Evolutionary conservation across 768 basidiomycete genomes (phyloP).

Genomic region (Boletus sp.): DNA sequence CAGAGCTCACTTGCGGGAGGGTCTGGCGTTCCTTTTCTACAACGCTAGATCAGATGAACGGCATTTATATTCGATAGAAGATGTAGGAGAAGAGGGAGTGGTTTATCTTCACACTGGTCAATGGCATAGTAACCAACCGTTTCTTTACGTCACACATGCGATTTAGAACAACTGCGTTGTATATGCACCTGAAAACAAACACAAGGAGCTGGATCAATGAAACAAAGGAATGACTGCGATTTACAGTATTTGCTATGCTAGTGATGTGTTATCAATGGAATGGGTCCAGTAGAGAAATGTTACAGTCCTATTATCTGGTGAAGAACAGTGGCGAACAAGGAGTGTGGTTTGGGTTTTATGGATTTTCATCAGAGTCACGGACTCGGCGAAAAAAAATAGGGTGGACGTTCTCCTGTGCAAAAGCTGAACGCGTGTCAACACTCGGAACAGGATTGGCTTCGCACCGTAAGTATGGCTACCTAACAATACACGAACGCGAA

Average conservation of each 20-base stretch:
- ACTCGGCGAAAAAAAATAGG: conserved; percentile 14
- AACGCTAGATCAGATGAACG: conserved; percentile 3
- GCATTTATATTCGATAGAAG: conserved; percentile 1
- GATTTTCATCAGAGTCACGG: conserved; percentile 26
- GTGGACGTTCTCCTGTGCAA: conserved; percentile 9
- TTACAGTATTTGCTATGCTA: conserved; percentile 29
- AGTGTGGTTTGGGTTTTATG: conserved; percentile 23
- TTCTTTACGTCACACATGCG: conserved; percentile 12
- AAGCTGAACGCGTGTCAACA: conserved; percentile 23
- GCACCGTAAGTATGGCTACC: conserved; percentile 46
- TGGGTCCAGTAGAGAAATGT: conserved; percentile 17
- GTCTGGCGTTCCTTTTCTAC: conserved; percentile 26
- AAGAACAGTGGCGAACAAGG: conserved; percentile 13
- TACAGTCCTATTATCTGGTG: conserved; percentile 28
- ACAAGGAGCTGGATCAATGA: conserved; percentile 5
- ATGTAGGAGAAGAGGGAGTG: not conserved
- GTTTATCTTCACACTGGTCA: not conserved
- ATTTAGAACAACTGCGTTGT: conserved; percentile 12
- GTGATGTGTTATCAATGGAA: conserved; percentile 17
- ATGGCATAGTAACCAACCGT: conserved; percentile 5
- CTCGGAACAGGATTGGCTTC: conserved; percentile 27
- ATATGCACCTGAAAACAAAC: conserved; percentile 27
- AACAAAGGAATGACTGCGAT: conserved; percentile 29
- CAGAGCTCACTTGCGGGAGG: conserved; percentile 42
- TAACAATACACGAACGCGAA: conserved; percentile 51